These are phyloP conservation scores for Zoysia matrella DNA, from an alignment of 202 grass and related monocot genomes.

Conservation along the genomic window DNA sequence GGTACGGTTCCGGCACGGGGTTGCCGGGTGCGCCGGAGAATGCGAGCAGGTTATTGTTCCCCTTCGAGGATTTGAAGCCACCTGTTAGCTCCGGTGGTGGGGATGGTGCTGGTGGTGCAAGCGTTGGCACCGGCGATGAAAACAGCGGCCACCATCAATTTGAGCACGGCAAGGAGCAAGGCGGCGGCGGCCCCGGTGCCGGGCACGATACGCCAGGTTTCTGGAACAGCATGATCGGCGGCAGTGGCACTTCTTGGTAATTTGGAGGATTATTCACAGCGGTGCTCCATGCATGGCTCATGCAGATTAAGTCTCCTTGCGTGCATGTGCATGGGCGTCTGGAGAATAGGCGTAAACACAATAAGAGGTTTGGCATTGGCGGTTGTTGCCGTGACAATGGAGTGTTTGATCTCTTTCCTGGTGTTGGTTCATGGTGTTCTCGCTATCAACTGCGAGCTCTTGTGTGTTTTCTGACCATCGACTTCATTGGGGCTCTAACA, in stretches of 20 bases:
- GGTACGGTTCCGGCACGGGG: constrained; percentile 39
- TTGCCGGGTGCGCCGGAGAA: constrained; percentile 60
- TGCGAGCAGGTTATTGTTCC: constrained; percentile 66
- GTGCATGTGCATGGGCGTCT: constrained; percentile 39
- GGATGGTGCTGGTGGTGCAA: constrained; percentile 26
- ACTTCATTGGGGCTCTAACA: constrained; percentile 41
- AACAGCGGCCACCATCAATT: constrained; percentile 12
- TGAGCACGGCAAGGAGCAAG: no score
- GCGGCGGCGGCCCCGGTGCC: no score
- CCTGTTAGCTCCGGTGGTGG: constrained; percentile 40
- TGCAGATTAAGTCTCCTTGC: background rate
- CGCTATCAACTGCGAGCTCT: constrained; percentile 31
- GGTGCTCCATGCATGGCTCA: constrained; percentile 48
- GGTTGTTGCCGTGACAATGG: constrained; percentile 36
- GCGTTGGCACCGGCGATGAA: constrained; percentile 43
- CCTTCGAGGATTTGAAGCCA: constrained; percentile 86
- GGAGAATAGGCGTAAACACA: constrained; percentile 37
- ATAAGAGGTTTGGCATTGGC: constrained; percentile 52
- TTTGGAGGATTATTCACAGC: background rate
- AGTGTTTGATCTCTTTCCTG: constrained; percentile 54
- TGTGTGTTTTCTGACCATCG: constrained; percentile 27
- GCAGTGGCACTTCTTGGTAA: constrained; percentile 74
- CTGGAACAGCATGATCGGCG: constrained; percentile 74
- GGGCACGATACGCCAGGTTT: background rate
- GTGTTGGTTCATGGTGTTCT: constrained; percentile 42